A percentile compares a stretch with the other conserved stretches of the same genome.
Conservation (phyloP, 805 yeast genomes). For the Cyberlindnera petersonii region DNA sequence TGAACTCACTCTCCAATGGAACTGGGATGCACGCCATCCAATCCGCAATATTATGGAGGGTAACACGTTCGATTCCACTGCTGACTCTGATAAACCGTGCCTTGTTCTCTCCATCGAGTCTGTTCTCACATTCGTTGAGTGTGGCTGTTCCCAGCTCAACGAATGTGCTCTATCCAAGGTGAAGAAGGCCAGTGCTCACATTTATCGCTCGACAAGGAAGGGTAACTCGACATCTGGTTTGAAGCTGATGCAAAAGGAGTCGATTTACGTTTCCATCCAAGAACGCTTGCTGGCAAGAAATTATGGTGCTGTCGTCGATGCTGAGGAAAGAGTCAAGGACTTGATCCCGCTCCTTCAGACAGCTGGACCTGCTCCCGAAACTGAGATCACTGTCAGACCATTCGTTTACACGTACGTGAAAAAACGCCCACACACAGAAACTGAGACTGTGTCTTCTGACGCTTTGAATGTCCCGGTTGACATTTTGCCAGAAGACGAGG, state of each 20-base stretch:
- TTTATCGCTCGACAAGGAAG: constrained; percentile 48
- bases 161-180: constrained; percentile 59
- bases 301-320: constrained; percentile 17
- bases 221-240: constrained; percentile 24
- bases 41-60: constrained; percentile 48
- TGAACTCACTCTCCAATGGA: constrained; percentile 81
- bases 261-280: constrained; percentile 30
- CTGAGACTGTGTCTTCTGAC: constrained; percentile 19
- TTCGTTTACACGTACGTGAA: constrained; percentile 19
- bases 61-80: constrained; percentile 48
- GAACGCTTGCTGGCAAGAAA: constrained; percentile 29
- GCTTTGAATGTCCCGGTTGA: constrained; percentile 28
- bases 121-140: constrained; percentile 57
- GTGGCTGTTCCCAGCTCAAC: constrained; percentile 48
- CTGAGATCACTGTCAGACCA: constrained; percentile 21
- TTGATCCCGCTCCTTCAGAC: constrained; percentile 10
- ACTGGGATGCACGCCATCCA: constrained; percentile 82
- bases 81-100: constrained; percentile 49
- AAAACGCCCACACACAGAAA: constrained; percentile 9
- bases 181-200: constrained; percentile 56
- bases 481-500: constrained; percentile 9
- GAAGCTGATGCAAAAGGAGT: constrained; percentile 32
- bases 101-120: constrained; percentile 61
- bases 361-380: constrained; percentile 11
- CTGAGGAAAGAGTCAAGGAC: constrained; percentile 11